A percentile compares a stretch with the other conserved stretches of the same genome.
phyloP scores from a whole-genome alignment of 495 filamentous ascomycete genomes.

The Pyrenula aspistea region DNA sequence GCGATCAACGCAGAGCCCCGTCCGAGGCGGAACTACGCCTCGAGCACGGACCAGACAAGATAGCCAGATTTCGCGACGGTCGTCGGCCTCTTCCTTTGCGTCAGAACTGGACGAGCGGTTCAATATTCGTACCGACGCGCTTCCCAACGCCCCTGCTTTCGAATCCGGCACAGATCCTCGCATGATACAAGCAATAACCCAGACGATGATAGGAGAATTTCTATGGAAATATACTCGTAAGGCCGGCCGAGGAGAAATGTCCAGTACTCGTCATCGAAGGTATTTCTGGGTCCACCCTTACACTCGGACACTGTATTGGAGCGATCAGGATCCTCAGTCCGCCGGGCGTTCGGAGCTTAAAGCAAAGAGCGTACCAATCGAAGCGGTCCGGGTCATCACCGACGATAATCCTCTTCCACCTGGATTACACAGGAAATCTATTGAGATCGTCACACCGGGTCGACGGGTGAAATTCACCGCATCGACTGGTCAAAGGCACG shows the following conservation, averaged over 20 bases:
- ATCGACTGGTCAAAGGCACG: conserved; percentile 82
- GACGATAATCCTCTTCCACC: conserved; percentile 96
- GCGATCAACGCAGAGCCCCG: conserved; percentile 15
- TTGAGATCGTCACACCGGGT: conserved; percentile 82
- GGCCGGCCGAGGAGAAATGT: conserved; percentile 73
- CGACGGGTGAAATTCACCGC: conserved; percentile 87
- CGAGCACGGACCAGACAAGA: conserved; percentile 33
- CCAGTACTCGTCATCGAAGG: conserved; percentile 74
- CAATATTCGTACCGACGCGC: conserved; percentile 51
- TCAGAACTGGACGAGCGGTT: conserved; percentile 89
- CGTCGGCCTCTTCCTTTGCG: conserved; percentile 87
- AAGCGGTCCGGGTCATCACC: conserved; percentile 82
- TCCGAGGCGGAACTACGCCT: conserved; percentile 42
- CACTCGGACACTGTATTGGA: conserved; percentile 95
- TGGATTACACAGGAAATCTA: conserved; percentile 83
- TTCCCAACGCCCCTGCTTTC: conserved; percentile 45
- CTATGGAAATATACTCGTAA: conserved; percentile 98
- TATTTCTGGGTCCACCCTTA: conserved; percentile 99
- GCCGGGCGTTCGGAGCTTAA: conserved; percentile 67
- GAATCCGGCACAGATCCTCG: conserved; percentile 70
- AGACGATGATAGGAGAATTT: conserved; percentile 99
- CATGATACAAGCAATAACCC: conserved; percentile 98
- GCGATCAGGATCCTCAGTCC: conserved; percentile 71
- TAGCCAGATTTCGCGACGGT: conserved; percentile 55
- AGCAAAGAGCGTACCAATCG: conserved; percentile 91